Evolutionary conservation across 2,329 filamentous ascomycete genomes (phyloP), one percentile per base, ranked within the genome.

Genomic region (Pseudohalonectria lignicola): DNA sequence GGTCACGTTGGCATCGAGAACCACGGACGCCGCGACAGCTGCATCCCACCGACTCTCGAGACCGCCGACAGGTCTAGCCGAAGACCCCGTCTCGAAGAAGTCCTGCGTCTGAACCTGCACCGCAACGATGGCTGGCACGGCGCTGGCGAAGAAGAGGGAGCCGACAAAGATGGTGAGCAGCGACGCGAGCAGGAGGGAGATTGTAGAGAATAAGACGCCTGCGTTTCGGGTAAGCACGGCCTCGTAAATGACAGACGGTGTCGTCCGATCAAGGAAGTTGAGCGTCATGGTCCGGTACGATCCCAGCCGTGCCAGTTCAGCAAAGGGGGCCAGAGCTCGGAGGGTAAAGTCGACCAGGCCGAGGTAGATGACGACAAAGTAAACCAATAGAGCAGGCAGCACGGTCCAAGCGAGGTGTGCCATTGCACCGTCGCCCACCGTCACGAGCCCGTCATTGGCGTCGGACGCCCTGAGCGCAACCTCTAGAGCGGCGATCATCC

Each of bases 401-500:
- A 50, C 45, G 3, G 57, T 62, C 59, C 60, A 63, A 2, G 57
- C 38, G 17, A 61, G 41, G 35, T 62, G 56, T 4, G 47, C 38
- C 16, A 51, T 48, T 19, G 52, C 48, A 5, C 53, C 45, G 8
- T 47, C 37, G 1, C 38, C 42, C 16, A 59, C 50, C 3, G 53
- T 53, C 0, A 45, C 48, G 3, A 64, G 41, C 0, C 61, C 60
- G 13, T 51, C 40, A 6, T 50, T 45, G 2, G 43, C 39, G 3
- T 49, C 38, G 1, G 61, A 63, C 0, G 47, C 32, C 3, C 55
- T 50, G 4, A 63, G 39, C 2, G 55, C 50, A 2, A 58, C 42
- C 33, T 63, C 60, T 4, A 63, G 49, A 0, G 47, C 52, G 13
- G 56, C 49, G 9, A 62, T 56, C 2, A 62, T 42, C 10, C 44